Evolutionary conservation across 495 filamentous ascomycete genomes (phyloP).

Genomic region (Penicillium maclennaniae): DNA sequence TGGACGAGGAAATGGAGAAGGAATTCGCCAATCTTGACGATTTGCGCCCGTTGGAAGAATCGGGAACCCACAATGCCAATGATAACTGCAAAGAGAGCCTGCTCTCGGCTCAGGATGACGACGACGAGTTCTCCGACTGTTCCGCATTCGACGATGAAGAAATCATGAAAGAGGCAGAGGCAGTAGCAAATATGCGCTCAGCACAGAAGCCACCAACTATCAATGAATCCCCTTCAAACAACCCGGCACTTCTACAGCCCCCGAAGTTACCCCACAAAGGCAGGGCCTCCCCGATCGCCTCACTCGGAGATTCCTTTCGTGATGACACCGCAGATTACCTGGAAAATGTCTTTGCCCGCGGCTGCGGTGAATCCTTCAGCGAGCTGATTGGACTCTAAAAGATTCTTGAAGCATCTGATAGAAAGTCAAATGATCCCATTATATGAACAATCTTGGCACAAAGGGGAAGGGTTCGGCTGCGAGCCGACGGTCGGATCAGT

Average conservation of each 20-base stretch:
- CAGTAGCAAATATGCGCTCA: slow-evolving; percentile 6
- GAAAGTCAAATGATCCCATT: slow-evolving; percentile 1
- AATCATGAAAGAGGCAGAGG: slow-evolving; percentile 26
- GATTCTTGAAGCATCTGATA: background rate
- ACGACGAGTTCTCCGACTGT: slow-evolving; percentile 42
- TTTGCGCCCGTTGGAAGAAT: background rate
- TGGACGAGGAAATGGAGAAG: slow-evolving; percentile 16
- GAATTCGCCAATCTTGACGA: slow-evolving; percentile 12
- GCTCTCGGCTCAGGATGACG: slow-evolving; percentile 17
- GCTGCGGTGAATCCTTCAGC: slow-evolving; percentile 27
- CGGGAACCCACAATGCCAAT: background rate
- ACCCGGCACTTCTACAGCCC: background rate
- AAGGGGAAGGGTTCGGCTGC: slow-evolving; percentile 7
- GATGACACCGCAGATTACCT: slow-evolving; percentile 40
- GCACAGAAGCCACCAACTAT: background rate
- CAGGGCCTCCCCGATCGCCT: slow-evolving; percentile 1
- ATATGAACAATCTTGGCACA: background rate
- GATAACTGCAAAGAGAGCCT: background rate
- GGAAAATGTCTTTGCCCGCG: slow-evolving; percentile 32
- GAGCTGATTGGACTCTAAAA: slow-evolving; percentile 22
- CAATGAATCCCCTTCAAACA: background rate
- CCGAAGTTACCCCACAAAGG: slow-evolving; percentile 3
- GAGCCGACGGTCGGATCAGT: slow-evolving; percentile 33
- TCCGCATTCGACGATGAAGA: slow-evolving; percentile 39
- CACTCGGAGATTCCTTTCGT: slow-evolving; percentile 33